phyloP scores from a whole-genome alignment of 371 early-diverging fungal species.

The Blakeslea trispora region DNA sequence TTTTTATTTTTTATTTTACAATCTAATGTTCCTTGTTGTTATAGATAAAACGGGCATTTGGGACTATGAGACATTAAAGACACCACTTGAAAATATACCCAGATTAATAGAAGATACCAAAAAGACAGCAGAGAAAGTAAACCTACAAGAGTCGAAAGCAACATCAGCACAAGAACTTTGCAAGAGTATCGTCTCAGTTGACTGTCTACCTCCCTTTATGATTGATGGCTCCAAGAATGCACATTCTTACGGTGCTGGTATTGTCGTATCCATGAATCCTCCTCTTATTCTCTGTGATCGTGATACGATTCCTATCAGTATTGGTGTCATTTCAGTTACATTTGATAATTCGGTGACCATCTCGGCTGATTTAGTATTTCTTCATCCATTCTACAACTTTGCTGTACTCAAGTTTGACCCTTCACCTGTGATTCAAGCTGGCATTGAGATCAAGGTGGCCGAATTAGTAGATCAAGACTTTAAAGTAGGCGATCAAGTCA shows the following conservation, averaged over 20 bases:
- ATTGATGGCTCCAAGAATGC: conserved; percentile 66
- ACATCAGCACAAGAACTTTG: not conserved
- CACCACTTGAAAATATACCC: conserved; percentile 28
- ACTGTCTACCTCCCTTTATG: conserved; percentile 70
- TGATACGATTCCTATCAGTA: conserved; percentile 73
- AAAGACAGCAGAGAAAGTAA: not conserved
- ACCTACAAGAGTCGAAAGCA: not conserved
- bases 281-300: conserved; percentile 79
- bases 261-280: conserved; percentile 68
- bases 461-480: conserved; percentile 51
- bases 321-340: conserved; percentile 27
- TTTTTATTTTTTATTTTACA: conserved; percentile 3
- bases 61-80: conserved; percentile 67
- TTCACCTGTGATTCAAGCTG: conserved; percentile 58
- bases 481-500: conserved; percentile 60
- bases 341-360: conserved; percentile 58
- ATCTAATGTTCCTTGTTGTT: not conserved
- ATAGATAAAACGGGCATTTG: conserved; percentile 76
- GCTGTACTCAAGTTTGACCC: conserved; percentile 78
- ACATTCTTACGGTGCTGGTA: conserved; percentile 62
- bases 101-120: too few species aligned
- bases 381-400: conserved; percentile 86
- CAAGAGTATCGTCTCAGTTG: conserved; percentile 59
- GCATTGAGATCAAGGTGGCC: conserved; percentile 51
- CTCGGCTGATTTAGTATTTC: conserved; percentile 67